A percentile compares a stretch with the other conserved stretches of the same genome.
These are phyloP conservation scores for Botrytis medusae DNA, from an alignment of 2,329 filamentous ascomycete genomes.

Conservation along the genomic window DNA sequence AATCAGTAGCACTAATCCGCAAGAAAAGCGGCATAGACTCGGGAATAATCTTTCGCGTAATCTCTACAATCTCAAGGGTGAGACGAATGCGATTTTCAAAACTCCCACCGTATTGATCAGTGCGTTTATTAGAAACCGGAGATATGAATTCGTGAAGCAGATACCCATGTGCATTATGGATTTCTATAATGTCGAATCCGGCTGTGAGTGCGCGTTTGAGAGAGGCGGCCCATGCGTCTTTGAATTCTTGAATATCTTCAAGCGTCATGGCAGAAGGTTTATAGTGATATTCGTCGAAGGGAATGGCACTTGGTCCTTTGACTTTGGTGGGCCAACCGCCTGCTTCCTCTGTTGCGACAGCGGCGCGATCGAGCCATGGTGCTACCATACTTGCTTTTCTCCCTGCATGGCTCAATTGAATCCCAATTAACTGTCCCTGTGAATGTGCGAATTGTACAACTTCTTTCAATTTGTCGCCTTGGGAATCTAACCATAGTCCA, in stretches of 20 bases:
- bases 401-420: conserved; percentile 82
- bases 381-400: conserved; percentile 62
- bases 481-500: conserved; percentile 82
- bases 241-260: conserved; percentile 65
- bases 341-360: conserved; percentile 50
- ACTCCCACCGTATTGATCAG: conserved; percentile 64
- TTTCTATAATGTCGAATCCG: conserved; percentile 72
- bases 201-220: conserved; percentile 62
- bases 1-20: conserved; percentile 73
- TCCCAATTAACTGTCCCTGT: conserved; percentile 72
- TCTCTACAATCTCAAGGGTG: conserved; percentile 64
- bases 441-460: conserved; percentile 78
- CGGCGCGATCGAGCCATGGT: conserved; percentile 60
- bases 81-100: conserved; percentile 72
- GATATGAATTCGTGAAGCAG: conserved; percentile 69
- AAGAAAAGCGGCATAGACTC: conserved; percentile 69
- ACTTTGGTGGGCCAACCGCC: conserved; percentile 60
- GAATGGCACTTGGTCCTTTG: conserved; percentile 50
- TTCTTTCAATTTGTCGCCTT: conserved; percentile 65
- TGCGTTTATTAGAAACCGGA: conserved; percentile 68
- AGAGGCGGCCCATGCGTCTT: conserved; percentile 60
- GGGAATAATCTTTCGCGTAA: conserved; percentile 62
- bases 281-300: conserved; percentile 62
- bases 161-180: conserved; percentile 80
- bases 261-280: conserved; percentile 66